phyloP scores from a whole-genome alignment of 1,284 basidiomycete species.

The Coriolopsis trogii region DNA sequence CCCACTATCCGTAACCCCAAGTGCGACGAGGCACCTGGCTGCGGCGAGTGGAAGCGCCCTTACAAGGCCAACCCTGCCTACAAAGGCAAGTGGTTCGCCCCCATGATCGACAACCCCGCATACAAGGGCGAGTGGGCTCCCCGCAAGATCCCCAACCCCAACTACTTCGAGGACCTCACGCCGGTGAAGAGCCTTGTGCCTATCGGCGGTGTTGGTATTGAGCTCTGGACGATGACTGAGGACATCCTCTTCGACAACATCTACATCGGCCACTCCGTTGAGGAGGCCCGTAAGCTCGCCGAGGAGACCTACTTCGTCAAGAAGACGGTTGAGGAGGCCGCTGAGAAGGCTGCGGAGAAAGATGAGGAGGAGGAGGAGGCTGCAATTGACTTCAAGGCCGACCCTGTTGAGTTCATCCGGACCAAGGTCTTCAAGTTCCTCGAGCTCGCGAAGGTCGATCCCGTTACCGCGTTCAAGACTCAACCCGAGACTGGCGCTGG shows the following conservation, averaged over 20 bases:
- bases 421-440: slow-evolving; percentile 75
- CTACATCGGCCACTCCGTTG: slow-evolving; percentile 87
- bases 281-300: slow-evolving; percentile 82
- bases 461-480: slow-evolving; percentile 74
- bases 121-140: slow-evolving; percentile 98
- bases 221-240: slow-evolving; percentile 99
- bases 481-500: slow-evolving; percentile 86
- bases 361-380: slow-evolving; percentile 53
- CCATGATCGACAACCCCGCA: slow-evolving; percentile 93
- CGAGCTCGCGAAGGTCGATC: slow-evolving; percentile 73
- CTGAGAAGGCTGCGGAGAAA: slow-evolving; percentile 45
- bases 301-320: slow-evolving; percentile 87
- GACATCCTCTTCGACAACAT: slow-evolving; percentile 96
- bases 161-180: slow-evolving; percentile 87
- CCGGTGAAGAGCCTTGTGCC: slow-evolving; percentile 86
- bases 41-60: slow-evolving; percentile 91
- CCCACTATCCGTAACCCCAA: slow-evolving; percentile 89
- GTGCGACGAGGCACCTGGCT: slow-evolving; percentile 89
- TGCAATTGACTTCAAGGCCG: slow-evolving; percentile 63
- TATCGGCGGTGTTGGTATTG: slow-evolving; percentile 94
- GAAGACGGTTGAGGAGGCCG: slow-evolving; percentile 65
- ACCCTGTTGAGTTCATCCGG: slow-evolving; percentile 82
- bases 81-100: slow-evolving; percentile 96
- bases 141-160: slow-evolving; percentile 90
- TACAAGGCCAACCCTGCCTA: slow-evolving; percentile 89